phyloP scores from a whole-genome alignment of 2,329 filamentous ascomycete genomes.

The Thielaviopsis punctulata region DNA sequence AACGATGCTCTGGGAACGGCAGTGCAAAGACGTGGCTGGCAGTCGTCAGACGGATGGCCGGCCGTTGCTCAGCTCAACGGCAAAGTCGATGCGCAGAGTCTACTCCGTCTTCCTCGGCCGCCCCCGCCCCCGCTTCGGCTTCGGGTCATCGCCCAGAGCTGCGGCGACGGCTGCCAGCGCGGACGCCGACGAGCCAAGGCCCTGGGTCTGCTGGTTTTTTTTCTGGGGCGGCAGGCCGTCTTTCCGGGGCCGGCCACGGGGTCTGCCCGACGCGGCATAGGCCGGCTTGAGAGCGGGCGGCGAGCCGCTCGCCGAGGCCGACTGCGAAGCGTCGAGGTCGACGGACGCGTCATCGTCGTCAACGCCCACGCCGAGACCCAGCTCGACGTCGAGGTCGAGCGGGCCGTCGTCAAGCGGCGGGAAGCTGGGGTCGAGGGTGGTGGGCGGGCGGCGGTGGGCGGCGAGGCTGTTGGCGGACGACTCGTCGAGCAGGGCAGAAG shows the following conservation, averaged over 20 bases:
- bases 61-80: background rate
- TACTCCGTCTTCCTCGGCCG: slow-evolving; percentile 15
- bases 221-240: slow-evolving; percentile 16
- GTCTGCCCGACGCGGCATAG: slow-evolving; percentile 25
- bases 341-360: background rate
- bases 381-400: background rate
- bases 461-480: background rate
- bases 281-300: slow-evolving; percentile 16
- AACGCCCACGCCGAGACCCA: background rate
- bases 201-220: slow-evolving; percentile 12
- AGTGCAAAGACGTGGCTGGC: background rate
- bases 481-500: background rate
- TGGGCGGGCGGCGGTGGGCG: background rate
- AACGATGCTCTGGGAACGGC: background rate
- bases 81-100: slow-evolving; percentile 14
- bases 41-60: background rate
- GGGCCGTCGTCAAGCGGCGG: background rate
- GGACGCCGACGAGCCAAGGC: background rate
- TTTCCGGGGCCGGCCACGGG: slow-evolving; percentile 31
- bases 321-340: background rate
- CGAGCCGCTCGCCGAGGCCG: slow-evolving; percentile 20
- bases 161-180: background rate
- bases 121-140: slow-evolving; percentile 9
- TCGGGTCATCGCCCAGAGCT: slow-evolving; percentile 10
- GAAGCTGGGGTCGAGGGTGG: background rate